Conservation (phyloP, 257 asterid species). For the Coffea eugenioides region DNA sequence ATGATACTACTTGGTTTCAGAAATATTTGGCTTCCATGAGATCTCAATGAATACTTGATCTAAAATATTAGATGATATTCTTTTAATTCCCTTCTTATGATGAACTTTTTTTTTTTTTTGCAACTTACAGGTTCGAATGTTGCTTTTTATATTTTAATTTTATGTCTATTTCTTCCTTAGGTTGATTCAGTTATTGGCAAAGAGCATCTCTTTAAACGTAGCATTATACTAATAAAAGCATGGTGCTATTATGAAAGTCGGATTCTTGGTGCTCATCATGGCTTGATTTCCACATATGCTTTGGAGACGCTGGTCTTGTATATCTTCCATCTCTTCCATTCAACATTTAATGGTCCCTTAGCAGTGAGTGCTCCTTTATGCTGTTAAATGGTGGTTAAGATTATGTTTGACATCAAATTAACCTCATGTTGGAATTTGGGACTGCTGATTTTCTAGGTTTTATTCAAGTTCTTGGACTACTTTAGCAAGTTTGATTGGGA, state of each 20-base stretch:
- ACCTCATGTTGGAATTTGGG: constrained; percentile 15
- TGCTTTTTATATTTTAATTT: not conserved
- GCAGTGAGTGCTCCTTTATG: constrained; percentile 52
- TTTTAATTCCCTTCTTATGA: not conserved
- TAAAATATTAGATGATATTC: not conserved
- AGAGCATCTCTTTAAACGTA: constrained; percentile 80
- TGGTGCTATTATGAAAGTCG: constrained; percentile 99
- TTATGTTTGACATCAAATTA: constrained; percentile 18
- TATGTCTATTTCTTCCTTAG: constrained; percentile 39
- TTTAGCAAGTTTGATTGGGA: constrained; percentile 92
- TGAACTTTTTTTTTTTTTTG: not conserved
- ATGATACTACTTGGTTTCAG: not conserved
- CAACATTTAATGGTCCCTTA: constrained; percentile 73
- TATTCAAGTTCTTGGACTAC: constrained; percentile 77
- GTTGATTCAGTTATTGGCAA: constrained; percentile 75
- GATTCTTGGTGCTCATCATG: constrained; percentile 88
- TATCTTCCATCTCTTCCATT: constrained; percentile 79
- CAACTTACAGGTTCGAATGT: not conserved
- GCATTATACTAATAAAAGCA: constrained; percentile 81
- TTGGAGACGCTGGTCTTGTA: constrained; percentile 84
- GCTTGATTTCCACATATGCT: constrained; percentile 91
- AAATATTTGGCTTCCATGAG: not conserved
- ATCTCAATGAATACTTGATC: not conserved
- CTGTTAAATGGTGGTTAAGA: constrained; percentile 15
- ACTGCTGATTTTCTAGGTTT: constrained; percentile 53